A percentile compares a stretch with the other conserved stretches of the same genome.
Conservation (phyloP, 352 stramenopile species). For the Chrysophaeum taylorii region DNA sequence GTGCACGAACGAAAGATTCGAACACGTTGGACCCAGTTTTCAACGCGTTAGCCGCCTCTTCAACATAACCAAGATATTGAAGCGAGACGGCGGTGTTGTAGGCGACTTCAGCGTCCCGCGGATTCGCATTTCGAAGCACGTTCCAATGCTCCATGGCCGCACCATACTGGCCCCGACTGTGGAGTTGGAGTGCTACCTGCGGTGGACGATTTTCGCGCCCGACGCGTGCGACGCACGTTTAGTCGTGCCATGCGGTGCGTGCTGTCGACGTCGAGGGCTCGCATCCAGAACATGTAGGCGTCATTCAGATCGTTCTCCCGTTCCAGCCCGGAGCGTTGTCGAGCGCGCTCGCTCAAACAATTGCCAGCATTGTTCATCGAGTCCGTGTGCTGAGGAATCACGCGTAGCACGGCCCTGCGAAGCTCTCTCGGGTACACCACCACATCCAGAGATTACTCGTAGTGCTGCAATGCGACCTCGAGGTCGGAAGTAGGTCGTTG, state of each 20-base stretch:
- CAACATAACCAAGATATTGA: slow-evolving; percentile 3
- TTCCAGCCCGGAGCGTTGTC: no score
- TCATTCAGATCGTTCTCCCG: no score
- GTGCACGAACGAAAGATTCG: neutral
- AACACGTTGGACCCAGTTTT: neutral
- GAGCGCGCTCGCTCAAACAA: neutral
- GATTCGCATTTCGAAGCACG: neutral
- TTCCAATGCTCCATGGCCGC: neutral
- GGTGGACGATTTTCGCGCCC: no score
- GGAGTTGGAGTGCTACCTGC: neutral
- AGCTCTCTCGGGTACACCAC: no score
- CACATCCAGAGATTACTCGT: no score
- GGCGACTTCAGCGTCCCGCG: neutral
- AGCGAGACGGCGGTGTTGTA: slow-evolving; percentile 19
- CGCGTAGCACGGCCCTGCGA: neutral
- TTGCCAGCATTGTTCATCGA: slow-evolving; percentile 3
- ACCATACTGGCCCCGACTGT: neutral
- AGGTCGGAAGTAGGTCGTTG: neutral
- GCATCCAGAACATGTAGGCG: neutral
- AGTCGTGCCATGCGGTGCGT: slow-evolving; percentile 10
- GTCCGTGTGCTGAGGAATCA: neutral
- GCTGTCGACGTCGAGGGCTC: neutral
- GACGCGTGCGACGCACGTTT: no score
- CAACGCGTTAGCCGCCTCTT: neutral
- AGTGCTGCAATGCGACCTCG: neutral